Conservation (phyloP, 805 yeast genomes). For the Isabelozyma gotoi region DNA sequence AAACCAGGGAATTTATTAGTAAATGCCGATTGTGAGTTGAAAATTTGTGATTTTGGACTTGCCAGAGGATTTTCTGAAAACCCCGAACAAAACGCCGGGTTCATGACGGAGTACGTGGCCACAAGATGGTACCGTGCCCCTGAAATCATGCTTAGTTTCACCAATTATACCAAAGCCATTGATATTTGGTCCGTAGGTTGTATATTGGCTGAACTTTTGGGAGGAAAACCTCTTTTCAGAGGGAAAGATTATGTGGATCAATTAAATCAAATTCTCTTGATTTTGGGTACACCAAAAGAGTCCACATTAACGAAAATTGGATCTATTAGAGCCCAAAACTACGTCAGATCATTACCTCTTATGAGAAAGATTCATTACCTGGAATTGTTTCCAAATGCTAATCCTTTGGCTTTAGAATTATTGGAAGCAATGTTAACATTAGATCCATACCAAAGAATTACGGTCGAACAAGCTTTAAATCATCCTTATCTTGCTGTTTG, state of each 20-base stretch:
- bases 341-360: slow-evolving; percentile 81
- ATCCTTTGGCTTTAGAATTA: slow-evolving; percentile 82
- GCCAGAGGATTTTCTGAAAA: slow-evolving; percentile 88
- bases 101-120: slow-evolving; percentile 95
- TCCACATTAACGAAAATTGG: slow-evolving; percentile 52
- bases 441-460: slow-evolving; percentile 84
- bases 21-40: slow-evolving; percentile 94
- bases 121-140: slow-evolving; percentile 99
- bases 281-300: slow-evolving; percentile 86
- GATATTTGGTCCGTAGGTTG: slow-evolving; percentile 99
- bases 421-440: slow-evolving; percentile 81
- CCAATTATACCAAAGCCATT: slow-evolving; percentile 93
- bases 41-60: slow-evolving; percentile 94
- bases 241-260: slow-evolving; percentile 97
- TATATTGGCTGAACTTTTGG: slow-evolving; percentile 88
- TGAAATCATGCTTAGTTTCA: slow-evolving; percentile 92
- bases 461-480: slow-evolving; percentile 85
- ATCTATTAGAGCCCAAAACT: slow-evolving; percentile 86
- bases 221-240: slow-evolving; percentile 87
- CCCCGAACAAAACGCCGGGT: slow-evolving; percentile 87
- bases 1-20: slow-evolving; percentile 93
- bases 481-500: slow-evolving; percentile 91
- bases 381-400: slow-evolving; percentile 77
- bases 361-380: slow-evolving; percentile 77
- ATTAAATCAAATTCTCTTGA: slow-evolving; percentile 78